Evolutionary conservation across 208 protist genomes (phyloP), one percentile per base, ranked within the genome.

Genomic region (Acanthamoeba healyi): DNA sequence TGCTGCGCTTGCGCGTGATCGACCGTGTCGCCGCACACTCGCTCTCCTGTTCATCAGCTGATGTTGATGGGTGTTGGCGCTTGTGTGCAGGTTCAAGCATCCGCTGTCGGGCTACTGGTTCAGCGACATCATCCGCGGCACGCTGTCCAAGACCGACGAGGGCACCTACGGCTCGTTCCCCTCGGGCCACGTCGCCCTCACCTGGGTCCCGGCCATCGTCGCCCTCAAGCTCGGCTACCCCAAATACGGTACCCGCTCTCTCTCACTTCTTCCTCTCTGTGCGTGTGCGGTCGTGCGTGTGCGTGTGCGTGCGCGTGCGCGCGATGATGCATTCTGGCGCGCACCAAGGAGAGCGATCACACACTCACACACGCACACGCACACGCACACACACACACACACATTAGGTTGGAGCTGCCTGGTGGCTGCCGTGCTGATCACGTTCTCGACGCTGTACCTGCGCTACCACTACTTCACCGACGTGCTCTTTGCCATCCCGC

Each of bases 391-490:
- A n/a, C n/a, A n/a, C n/a, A n/a, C n/a, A n/a, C n/a, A n/a, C n/a
- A n/a, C n/a, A 0, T 34, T n/a, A 84, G 74, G 74, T 0, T 84
- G 46, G 44, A 84, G 74, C 74, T 84, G 74, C 32, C 74, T 84
- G 15, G 74, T 84, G 46, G 74, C 74, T 4, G 74, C 74, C 2
- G 74, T 84, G 74, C 74, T 84, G 44, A 84, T 84, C 74, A 84
- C 74, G 10, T 84, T 84, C 46, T 84, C 74, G 24, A 84, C 74
- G 26, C 74, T 84, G 24, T 84, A 84, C 46, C 74, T 84, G 74
- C 74, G 74, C 19, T 84, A 84, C 42, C 74, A 84, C 74, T 84
- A 84, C 46, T 84, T 84, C 74, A 84, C 74, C 42, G 74, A 84
- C 46, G 74, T 84, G 74, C 7, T 84, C 42, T 84, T 84, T 19